Conservation (phyloP, 805 yeast genomes). For the Candida adriatica region DNA sequence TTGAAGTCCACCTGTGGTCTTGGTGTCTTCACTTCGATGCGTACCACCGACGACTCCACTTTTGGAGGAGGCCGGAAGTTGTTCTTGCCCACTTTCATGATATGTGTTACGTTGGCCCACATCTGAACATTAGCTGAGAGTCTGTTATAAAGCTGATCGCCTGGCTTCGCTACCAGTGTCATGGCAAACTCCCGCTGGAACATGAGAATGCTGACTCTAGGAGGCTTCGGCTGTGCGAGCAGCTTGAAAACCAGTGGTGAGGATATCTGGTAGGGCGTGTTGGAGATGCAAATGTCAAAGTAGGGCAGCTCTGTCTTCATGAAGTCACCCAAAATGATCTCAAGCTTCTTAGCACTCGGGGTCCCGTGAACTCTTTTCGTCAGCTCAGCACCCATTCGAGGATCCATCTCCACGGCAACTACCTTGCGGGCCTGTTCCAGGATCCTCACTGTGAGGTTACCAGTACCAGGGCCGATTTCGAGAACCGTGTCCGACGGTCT, state of each 20-base stretch:
- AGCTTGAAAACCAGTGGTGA: conserved; percentile 93
- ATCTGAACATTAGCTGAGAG: conserved; percentile 95
- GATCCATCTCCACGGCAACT: conserved; percentile 97
- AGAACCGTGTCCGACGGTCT: conserved; percentile 88
- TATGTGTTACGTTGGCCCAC: conserved; percentile 99
- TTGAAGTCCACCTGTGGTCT: conserved; percentile 90
- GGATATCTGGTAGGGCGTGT: conserved; percentile 96
- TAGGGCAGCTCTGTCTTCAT: conserved; percentile 94
- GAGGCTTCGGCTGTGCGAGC: conserved; percentile 87
- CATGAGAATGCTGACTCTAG: conserved; percentile 92
- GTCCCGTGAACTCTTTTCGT: conserved; percentile 97
- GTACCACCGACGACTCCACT: conserved; percentile 93
- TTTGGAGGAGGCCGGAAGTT: conserved; percentile 98
- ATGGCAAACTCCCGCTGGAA: conserved; percentile 96
- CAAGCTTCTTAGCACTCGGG: conserved; percentile 87
- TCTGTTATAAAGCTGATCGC: conserved; percentile 90
- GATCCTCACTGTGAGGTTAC: conserved; percentile 90
- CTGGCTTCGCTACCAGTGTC: conserved; percentile 90
- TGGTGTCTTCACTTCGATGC: conserved; percentile 86
- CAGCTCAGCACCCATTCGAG: conserved; percentile 99
- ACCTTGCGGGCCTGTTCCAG: conserved; percentile 89
- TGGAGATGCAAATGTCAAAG: conserved; percentile 92
- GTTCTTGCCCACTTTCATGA: conserved; percentile 96
- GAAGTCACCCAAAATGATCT: conserved; percentile 89
- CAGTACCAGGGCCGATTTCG: conserved; percentile 99